A percentile compares a stretch with the other conserved stretches of the same genome.
phyloP scores from a whole-genome alignment of 78 protist species.

The Monocercomonoides exilis region DNA sequence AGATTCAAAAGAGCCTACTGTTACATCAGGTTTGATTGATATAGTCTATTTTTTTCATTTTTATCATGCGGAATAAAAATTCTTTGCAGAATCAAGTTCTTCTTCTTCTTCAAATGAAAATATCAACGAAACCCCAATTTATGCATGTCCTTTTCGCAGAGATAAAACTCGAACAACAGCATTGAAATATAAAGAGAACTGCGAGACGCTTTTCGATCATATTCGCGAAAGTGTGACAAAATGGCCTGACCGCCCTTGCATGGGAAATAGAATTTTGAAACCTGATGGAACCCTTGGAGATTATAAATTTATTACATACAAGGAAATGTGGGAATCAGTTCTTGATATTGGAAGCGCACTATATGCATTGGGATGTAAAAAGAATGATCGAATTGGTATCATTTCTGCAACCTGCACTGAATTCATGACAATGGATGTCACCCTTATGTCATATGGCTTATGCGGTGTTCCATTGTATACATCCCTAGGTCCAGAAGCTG shows the following conservation, averaged over 20 bases:
- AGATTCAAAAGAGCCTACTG: no score
- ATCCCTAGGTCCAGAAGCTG: not conserved
- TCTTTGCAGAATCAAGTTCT: no score
- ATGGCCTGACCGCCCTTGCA: not conserved
- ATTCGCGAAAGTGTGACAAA: not conserved
- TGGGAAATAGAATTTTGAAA: not conserved
- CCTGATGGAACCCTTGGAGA: not conserved
- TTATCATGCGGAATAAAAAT: no score
- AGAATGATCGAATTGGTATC: conserved; percentile 10
- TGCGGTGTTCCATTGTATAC: conserved; percentile 1
- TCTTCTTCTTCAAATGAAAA: no score
- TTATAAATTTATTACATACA: not conserved
- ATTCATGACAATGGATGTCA: not conserved
- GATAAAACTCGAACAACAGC: no score
- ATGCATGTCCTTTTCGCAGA: no score
- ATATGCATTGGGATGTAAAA: not conserved
- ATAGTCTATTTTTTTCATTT: no score
- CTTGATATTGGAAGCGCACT: not conserved
- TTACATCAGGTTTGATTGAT: no score
- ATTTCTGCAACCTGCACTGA: not conserved
- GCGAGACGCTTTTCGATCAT: not conserved
- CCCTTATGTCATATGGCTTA: not conserved
- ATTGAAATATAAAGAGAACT: not conserved
- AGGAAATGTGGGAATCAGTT: not conserved
- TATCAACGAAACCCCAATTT: no score